Conservation (phyloP, 441 rosid species). For the Mallotus japonicus region DNA sequence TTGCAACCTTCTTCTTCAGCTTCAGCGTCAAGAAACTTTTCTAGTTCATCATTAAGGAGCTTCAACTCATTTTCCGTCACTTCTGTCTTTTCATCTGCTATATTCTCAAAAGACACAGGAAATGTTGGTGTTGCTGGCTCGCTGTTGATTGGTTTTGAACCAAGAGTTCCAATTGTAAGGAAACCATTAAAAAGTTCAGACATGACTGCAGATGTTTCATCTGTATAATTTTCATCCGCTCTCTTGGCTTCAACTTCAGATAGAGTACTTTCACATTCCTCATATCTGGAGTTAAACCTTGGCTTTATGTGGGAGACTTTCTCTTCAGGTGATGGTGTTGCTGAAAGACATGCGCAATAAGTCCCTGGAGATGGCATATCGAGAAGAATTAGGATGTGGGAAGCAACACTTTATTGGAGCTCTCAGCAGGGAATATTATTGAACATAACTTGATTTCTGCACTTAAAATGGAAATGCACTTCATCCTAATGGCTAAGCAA, state of each 20-base stretch:
- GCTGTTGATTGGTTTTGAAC: constrained; percentile 47
- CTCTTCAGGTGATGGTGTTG: constrained; percentile 49
- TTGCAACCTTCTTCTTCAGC: constrained; percentile 55
- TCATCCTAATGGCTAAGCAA: constrained; percentile 2
- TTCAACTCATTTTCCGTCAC: constrained; percentile 64
- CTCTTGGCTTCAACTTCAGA: constrained; percentile 33
- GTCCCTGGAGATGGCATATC: constrained; percentile 50
- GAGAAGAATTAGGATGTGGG: constrained; percentile 19
- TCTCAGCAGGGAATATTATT: constrained; percentile 4
- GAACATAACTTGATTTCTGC: background rate
- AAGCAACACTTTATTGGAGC: constrained; percentile 14
- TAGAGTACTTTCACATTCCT: constrained; percentile 42
- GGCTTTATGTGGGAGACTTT: constrained; percentile 38
- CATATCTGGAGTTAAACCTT: constrained; percentile 40
- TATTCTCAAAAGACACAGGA: constrained; percentile 46
- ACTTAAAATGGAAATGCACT: constrained; percentile 15
- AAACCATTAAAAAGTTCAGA: constrained; percentile 75
- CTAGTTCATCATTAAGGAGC: constrained; percentile 56
- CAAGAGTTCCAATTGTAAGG: constrained; percentile 87
- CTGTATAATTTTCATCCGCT: constrained; percentile 31
- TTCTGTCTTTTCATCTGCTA: constrained; percentile 36
- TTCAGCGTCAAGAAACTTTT: constrained; percentile 77
- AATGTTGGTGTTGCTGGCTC: constrained; percentile 74
- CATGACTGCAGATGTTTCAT: constrained; percentile 35
- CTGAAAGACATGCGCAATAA: constrained; percentile 50